Evolutionary conservation across 208 protist genomes (phyloP), one percentile per base, ranked within the genome.

Genomic region (Trypanosoma brucei): DNA sequence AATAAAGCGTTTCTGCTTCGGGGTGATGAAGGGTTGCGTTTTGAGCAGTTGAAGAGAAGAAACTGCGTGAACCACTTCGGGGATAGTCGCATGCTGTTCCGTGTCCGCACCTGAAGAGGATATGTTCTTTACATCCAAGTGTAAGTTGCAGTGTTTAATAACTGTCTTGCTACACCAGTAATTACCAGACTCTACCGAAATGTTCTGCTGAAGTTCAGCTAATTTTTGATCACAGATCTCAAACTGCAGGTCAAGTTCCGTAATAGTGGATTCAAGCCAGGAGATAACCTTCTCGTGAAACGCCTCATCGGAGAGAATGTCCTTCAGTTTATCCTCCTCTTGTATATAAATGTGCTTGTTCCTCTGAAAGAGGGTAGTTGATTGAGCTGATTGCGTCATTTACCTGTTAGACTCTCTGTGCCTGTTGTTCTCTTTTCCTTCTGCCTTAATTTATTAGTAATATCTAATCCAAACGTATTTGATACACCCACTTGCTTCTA

Each of bases 91-190:
- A 38, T 83, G 73, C 62, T 79, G 46, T 50, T 72, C 68, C 14
- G 54, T 73, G 51, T 38, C 38, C 1, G 22, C 39, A 31, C 57
- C 61, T 1, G 63, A 63, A 36, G 70, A 61, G 39, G 82, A 64
- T 14, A 95, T 66, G 0, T 86, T 77, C 40, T 79, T 72, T 66
- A 93, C 86, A 36, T 74, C 83, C 62, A 96, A 69, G 59, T 91
- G 75, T 54, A 96, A 62, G 53, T 93, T 94, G 72, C 91, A 94
- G 81, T 96, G 88, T 59, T 92, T 74, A 56, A 91, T 91, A 40
- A 95, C 80, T 0, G 86, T 88, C 55, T 93, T 92, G 65, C 83
- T 91, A 59, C 73, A 85, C 89, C 89, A 95, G 71, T 87, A 95
- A 50, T 58, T 68, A 2, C 89, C 86, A 8, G 71, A 62, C 35